phyloP scores from a whole-genome alignment of 306 rosid species.

The Malus fusca region DNA sequence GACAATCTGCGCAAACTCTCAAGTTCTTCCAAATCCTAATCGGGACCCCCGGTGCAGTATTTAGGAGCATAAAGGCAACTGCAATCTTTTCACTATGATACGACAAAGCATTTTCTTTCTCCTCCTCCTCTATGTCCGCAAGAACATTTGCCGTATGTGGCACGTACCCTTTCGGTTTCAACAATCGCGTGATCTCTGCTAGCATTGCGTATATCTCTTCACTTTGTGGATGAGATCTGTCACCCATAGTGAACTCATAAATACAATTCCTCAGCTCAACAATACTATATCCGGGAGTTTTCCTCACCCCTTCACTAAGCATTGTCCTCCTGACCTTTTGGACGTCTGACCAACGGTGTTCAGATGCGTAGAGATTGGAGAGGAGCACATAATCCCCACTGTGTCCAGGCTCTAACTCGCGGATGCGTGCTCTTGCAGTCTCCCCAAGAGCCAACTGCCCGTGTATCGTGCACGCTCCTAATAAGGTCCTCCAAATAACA shows the following conservation, averaged over 20 bases:
- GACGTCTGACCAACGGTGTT: constrained; percentile 37
- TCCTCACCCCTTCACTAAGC: constrained; percentile 29
- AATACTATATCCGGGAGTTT: constrained; percentile 38
- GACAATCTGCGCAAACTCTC: constrained; percentile 40
- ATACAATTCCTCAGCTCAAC: constrained; percentile 33
- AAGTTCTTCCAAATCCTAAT: constrained; percentile 34
- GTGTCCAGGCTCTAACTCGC: constrained; percentile 23
- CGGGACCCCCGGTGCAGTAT: constrained; percentile 14
- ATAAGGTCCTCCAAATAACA: constrained; percentile 38
- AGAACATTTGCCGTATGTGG: constrained; percentile 31
- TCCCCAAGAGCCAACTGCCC: constrained; percentile 28
- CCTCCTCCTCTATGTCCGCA: constrained; percentile 46
- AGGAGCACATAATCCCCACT: constrained; percentile 40
- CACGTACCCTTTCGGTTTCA: constrained; percentile 31
- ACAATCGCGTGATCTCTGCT: constrained; percentile 20
- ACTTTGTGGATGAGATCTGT: constrained; percentile 23
- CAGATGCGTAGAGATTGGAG: constrained; percentile 42
- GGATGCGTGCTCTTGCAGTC: constrained; percentile 26
- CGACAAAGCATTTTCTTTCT: constrained; percentile 31
- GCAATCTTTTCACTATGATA: constrained; percentile 42
- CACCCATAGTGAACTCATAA: constrained; percentile 26
- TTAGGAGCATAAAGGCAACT: constrained; percentile 32
- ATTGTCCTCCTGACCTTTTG: constrained; percentile 30
- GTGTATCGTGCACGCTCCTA: constrained; percentile 36
- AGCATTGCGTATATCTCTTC: constrained; percentile 29